Conservation (phyloP, 495 filamentous ascomycete species). For the Hyaloscypha hepaticicola region DNA sequence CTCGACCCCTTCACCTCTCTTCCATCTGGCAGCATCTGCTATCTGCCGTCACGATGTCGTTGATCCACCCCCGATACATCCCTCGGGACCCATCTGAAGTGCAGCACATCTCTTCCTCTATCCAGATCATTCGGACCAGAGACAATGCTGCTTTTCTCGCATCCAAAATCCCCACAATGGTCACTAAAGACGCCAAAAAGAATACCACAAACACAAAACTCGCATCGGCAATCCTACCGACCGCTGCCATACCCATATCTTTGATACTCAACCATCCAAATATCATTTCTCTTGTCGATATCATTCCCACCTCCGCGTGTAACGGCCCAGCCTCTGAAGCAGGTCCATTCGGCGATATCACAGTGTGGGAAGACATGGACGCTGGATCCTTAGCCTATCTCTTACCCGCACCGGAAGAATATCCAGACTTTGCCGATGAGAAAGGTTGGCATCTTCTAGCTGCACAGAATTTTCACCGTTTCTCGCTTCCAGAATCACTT, state of each 20-base stretch:
- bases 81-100: slow-evolving; percentile 16
- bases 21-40: background rate
- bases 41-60: background rate
- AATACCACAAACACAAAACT: slow-evolving; percentile 16
- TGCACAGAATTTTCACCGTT: slow-evolving; percentile 23
- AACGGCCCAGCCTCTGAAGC: background rate
- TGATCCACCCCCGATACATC: slow-evolving; percentile 24
- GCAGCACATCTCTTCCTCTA: slow-evolving; percentile 12
- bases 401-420: slow-evolving; percentile 10
- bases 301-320: background rate
- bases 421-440: slow-evolving; percentile 15
- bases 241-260: slow-evolving; percentile 16
- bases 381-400: slow-evolving; percentile 26
- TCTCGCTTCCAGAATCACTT: slow-evolving; percentile 27
- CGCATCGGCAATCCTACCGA: slow-evolving; percentile 23
- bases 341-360: slow-evolving; percentile 17
- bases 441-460: slow-evolving; percentile 17
- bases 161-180: slow-evolving; percentile 9
- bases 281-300: slow-evolving; percentile 30
- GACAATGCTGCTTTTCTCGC: slow-evolving; percentile 31
- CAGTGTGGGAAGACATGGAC: slow-evolving; percentile 31
- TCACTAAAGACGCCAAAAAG: slow-evolving; percentile 12
- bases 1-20: background rate
- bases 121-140: slow-evolving; percentile 23
- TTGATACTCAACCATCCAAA: slow-evolving; percentile 31